Base-by-base conservation (phyloP, 331 rosid genomes). In the Stylosanthes scabra region DNA sequence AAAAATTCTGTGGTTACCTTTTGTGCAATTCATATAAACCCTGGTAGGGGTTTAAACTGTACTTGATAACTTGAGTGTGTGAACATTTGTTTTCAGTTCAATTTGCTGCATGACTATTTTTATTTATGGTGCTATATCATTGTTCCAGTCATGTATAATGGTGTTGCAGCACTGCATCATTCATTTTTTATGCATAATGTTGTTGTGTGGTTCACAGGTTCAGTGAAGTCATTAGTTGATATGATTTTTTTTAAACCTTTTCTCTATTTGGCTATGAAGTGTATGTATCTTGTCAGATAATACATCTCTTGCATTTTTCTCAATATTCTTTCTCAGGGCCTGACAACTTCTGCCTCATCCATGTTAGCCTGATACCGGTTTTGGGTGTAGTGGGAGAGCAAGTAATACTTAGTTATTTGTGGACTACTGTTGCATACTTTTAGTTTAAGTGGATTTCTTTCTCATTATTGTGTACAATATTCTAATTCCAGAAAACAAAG, bases 331-430 rank as follows among this genome's bases (percentile, higher is more conserved):
- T 69, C 56, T 65, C 96, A 92, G 99, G 99, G 63, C 88, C 83
- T 69, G 84, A 90, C 76, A 92, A 92, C 85, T 95, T 95, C 83
- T 95, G 99, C 75, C 99, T 95, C 72, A 76, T 95, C 83, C 99
- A 95, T 76, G 99, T 95, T 85, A 95, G 99, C 97, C 76, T 95
- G 77, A 89, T 95, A 73, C 99, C 98, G 13, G 98, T 95, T 66
- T 64, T 92, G 84, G 90, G 99, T 73, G 97, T 92, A 66, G 99
- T 95, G 78, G 99, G 99, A 73, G 99, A 95, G 86, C 99, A 95
- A 81, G 99, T 95, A 89, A 80, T 80, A 72, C 75, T 70, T 50
- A 51, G 49, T 72, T 62, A 77, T 57, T 65, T 40, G 44, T 81
- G 50, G 68, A 61, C 78, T 25, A 40, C 71, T 34, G 73, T 76